Percentiles rank a stretch among this genome's conserved stretches.
These are phyloP conservation scores for Wallacemonas collosoma DNA, from an alignment of 208 protist genomes.

Conservation along the genomic window DNA sequence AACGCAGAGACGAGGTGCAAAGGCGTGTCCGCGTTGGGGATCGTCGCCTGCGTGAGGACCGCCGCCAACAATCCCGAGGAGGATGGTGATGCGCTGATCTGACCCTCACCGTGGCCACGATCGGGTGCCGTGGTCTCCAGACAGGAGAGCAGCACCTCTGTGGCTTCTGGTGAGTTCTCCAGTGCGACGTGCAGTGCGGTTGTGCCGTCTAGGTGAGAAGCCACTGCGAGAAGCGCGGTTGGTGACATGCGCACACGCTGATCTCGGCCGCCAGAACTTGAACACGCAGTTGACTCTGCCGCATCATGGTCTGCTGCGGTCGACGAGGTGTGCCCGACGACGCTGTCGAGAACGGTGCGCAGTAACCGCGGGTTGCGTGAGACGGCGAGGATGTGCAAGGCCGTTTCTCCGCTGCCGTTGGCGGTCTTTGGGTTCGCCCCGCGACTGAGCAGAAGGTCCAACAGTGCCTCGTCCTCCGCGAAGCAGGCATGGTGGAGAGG, in stretches of 20 bases:
- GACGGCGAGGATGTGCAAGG: constrained; percentile 58
- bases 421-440: constrained; percentile 44
- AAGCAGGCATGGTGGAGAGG: constrained; percentile 54
- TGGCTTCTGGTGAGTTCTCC: constrained; percentile 32
- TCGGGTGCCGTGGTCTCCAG: constrained; percentile 22
- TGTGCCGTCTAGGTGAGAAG: constrained; percentile 20
- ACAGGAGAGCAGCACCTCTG: constrained; percentile 32
- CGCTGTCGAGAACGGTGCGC: constrained; percentile 27
- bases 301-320: too few relatives aligned
- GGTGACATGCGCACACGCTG: constrained; percentile 26
- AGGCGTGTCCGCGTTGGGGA: constrained; percentile 20
- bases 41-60: constrained; percentile 25
- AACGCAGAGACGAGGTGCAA: constrained; percentile 40
- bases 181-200: constrained; percentile 44
- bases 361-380: constrained; percentile 40
- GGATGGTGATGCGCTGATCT: neutral
- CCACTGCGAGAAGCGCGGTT: constrained; percentile 28
- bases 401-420: constrained; percentile 50
- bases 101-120: too few relatives aligned
- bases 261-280: neutral
- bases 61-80: constrained; percentile 15
- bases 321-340: constrained; percentile 10
- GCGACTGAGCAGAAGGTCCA: constrained; percentile 37
- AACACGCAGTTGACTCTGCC: too few relatives aligned
- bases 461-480: constrained; percentile 39